Conservation (phyloP, 352 stramenopile genomes). For the Pythium rhizo-oryzae region DNA sequence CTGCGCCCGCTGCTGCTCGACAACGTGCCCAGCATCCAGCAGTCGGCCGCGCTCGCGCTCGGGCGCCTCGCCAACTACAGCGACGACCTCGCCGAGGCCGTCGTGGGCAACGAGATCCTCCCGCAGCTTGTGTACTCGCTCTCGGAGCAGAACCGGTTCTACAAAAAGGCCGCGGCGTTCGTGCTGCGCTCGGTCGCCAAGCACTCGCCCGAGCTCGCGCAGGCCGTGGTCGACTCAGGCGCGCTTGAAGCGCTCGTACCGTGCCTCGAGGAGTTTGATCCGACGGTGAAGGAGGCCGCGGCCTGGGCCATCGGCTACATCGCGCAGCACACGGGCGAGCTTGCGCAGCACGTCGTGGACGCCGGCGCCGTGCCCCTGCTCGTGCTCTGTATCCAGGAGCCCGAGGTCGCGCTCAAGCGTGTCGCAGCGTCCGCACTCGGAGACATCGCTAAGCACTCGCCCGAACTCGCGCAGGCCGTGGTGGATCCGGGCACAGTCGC, state of each 20-base stretch:
- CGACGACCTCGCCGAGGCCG: slow-evolving; percentile 93
- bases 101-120: slow-evolving; percentile 96
- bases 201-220: slow-evolving; percentile 93
- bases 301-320: slow-evolving; percentile 97
- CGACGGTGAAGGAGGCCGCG: slow-evolving; percentile 94
- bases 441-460: slow-evolving; percentile 96
- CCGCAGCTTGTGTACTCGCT: slow-evolving; percentile 96
- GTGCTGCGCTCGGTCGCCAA: slow-evolving; percentile 94
- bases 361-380: slow-evolving; percentile 92
- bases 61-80: slow-evolving; percentile 95
- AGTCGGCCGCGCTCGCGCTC: slow-evolving; percentile 92
- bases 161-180: slow-evolving; percentile 96
- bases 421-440: slow-evolving; percentile 92
- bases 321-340: slow-evolving; percentile 92
- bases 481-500: slow-evolving; percentile 92
- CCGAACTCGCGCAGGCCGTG: slow-evolving; percentile 93
- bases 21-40: slow-evolving; percentile 96
- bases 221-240: slow-evolving; percentile 93
- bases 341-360: slow-evolving; percentile 94
- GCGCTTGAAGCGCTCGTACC: slow-evolving; percentile 92
- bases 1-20: slow-evolving; percentile 93
- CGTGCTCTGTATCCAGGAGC: slow-evolving; percentile 96
- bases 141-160: slow-evolving; percentile 95
- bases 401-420: slow-evolving; percentile 94
- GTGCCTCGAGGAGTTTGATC: slow-evolving; percentile 96